Percentiles rank a stretch among this genome's conserved stretches.
These are phyloP conservation scores for Fusarium transvaalense DNA, from an alignment of 2,329 filamentous ascomycete species.

Conservation along the genomic window DNA sequence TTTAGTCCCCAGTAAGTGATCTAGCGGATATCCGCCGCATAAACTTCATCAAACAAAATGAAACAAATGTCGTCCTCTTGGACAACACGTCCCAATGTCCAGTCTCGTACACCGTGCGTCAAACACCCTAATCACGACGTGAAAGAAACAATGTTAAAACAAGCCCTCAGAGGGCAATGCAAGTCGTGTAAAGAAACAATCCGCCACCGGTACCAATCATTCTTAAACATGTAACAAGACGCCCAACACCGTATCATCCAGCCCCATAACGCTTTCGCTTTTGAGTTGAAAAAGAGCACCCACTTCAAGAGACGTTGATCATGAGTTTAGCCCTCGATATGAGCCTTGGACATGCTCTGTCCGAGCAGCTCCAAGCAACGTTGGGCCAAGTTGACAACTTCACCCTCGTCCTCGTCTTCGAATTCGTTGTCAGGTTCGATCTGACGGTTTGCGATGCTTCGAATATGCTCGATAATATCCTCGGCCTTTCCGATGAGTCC, in stretches of 20 bases:
- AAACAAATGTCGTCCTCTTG: conserved; percentile 40
- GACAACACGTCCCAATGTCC: conserved; percentile 15
- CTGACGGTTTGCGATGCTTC: conserved; percentile 88
- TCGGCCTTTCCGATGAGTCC: conserved; percentile 89
- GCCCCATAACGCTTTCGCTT: conserved; percentile 46
- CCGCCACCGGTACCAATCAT: conserved; percentile 41
- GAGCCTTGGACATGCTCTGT: conserved; percentile 79
- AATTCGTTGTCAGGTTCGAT: conserved; percentile 89
- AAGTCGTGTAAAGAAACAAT: conserved; percentile 41
- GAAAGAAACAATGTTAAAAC: conserved; percentile 32
- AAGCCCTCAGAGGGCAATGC: conserved; percentile 41
- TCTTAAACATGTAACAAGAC: conserved; percentile 48
- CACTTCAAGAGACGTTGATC: neutral
- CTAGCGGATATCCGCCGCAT: conserved; percentile 47
- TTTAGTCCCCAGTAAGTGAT: conserved; percentile 37
- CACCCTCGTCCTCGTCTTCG: conserved; percentile 90
- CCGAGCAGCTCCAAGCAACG: conserved; percentile 89
- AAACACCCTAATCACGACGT: conserved; percentile 38
- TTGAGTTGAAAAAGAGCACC: conserved; percentile 45
- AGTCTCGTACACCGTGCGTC: conserved; percentile 30
- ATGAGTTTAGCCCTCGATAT: conserved; percentile 78
- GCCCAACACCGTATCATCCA: conserved; percentile 49
- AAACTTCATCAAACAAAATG: conserved; percentile 53
- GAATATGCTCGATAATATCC: conserved; percentile 92
- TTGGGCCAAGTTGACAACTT: conserved; percentile 91